A percentile compares a stretch with the other conserved stretches of the same genome.
Evolutionary conservation across 192 early-diverging fungal genomes (phyloP).

Genomic region (Entomortierella chlamydospora): DNA sequence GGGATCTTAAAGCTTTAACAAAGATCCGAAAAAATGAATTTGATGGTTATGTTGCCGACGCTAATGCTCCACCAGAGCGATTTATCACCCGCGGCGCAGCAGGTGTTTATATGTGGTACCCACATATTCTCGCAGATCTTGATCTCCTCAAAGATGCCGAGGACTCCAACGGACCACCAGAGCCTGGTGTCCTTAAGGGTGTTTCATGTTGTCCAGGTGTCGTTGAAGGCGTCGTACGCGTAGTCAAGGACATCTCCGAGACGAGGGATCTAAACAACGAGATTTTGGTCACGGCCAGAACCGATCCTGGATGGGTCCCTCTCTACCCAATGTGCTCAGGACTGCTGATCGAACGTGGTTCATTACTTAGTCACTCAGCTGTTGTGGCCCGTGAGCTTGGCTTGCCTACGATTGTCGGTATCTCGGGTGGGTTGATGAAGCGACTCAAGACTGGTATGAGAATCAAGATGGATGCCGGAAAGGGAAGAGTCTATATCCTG

Average conservation of each 20-base stretch:
- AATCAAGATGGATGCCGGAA: constrained; percentile 53
- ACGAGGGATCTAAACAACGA: constrained; percentile 45
- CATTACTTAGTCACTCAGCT: constrained; percentile 54
- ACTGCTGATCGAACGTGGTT: constrained; percentile 55
- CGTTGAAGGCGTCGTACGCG: constrained; percentile 48
- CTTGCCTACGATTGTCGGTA: constrained; percentile 59
- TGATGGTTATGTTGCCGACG: constrained; percentile 34
- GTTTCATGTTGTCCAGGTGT: constrained; percentile 54
- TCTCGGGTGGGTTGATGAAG: constrained; percentile 54
- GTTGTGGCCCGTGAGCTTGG: constrained; percentile 59
- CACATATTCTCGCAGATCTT: constrained; percentile 48
- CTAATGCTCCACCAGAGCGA: constrained; percentile 48
- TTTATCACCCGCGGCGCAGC: constrained; percentile 50
- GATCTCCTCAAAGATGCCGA: constrained; percentile 51
- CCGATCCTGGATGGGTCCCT: constrained; percentile 58
- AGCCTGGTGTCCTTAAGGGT: constrained; percentile 50
- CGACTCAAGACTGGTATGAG: constrained; percentile 50
- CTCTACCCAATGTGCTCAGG: constrained; percentile 57
- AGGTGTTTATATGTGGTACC: constrained; percentile 53
- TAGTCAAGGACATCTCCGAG: constrained; percentile 48
- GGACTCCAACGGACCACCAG: constrained; percentile 45
- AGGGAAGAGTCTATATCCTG: constrained; percentile 50
- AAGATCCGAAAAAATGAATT: constrained; percentile 40
- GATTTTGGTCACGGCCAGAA: constrained; percentile 54
- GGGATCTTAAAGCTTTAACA: constrained; percentile 51